Evolutionary conservation across 2,329 filamentous ascomycete genomes (phyloP), one percentile per base, ranked within the genome.

Genomic region (Fusarium sp.): DNA sequence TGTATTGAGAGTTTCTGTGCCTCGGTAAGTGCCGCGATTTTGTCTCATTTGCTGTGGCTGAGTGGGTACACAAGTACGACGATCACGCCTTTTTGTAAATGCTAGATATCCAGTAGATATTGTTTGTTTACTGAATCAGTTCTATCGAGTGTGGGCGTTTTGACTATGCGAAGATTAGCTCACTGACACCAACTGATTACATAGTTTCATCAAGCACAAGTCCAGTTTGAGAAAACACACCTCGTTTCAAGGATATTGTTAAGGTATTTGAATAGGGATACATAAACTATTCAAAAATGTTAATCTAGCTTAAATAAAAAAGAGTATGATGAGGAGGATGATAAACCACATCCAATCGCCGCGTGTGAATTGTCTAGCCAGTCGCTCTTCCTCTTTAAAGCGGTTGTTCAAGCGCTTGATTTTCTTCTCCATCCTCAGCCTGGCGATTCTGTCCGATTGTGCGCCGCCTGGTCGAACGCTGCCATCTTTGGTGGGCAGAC

Each of bases 11-110:
- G 36, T 47, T 56, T 46, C 12, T 4, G 7, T 36, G 21, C 55
- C 40, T 46, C 34, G 46, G 58, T 21, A 42, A 11, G 34, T 50
- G 28, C 15, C 38, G 23, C 17, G 20, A 6, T 24, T 23, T 26
- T 26, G 23, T 54, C 47, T 56, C 12, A 6, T 30, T 12, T 28
- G 39, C 2, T 1, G 5, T 26, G 11, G 26, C 4, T 12, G 11
- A 40, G 45, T 55, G 52, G 45, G 51, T 51, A 55, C 45, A 30
- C 17, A 3, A 47, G 28, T 23, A n/a, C 6, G 32, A 17, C 26
- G 49, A 17, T 52, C 32, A 28, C 20, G 20, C 23, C 30, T 44
- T 56, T 23, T 21, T 11, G 34, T 30, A 11, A 17, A 32, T 20
- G 20, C 15, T 24, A 17, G 26, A n/a, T 10, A 19, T 19, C 7